Percentiles rank a stretch among this genome's conserved stretches.
Evolutionary conservation across 2,329 filamentous ascomycete genomes (phyloP).

Genomic region (Fusarium paranaense): DNA sequence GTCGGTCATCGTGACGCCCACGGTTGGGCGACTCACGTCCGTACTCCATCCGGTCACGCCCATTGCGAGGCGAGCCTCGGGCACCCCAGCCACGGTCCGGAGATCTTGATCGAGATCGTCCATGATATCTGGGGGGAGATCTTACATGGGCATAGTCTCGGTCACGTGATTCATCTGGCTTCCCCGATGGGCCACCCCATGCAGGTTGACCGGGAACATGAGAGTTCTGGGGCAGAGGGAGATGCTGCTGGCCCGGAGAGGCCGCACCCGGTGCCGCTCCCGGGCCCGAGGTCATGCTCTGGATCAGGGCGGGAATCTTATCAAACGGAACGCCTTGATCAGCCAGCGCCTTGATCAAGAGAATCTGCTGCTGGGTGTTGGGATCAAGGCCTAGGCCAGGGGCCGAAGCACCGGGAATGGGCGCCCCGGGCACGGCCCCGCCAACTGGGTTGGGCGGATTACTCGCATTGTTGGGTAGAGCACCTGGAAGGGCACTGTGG

Average conservation of each 20-base stretch:
- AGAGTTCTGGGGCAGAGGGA: slow-evolving; percentile 56
- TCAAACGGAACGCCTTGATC: slow-evolving; percentile 82
- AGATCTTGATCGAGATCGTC: slow-evolving; percentile 81
- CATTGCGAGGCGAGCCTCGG: slow-evolving; percentile 72
- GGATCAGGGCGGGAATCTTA: slow-evolving; percentile 74
- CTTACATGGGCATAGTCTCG: slow-evolving; percentile 67
- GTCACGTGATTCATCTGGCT: slow-evolving; percentile 65
- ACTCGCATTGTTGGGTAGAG: slow-evolving; percentile 43
- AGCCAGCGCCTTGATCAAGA: slow-evolving; percentile 79
- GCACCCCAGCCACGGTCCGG: slow-evolving; percentile 79
- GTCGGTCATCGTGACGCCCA: slow-evolving; percentile 68
- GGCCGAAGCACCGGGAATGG: slow-evolving; percentile 42
- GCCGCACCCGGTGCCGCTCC: slow-evolving; percentile 45
- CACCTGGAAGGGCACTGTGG: slow-evolving; percentile 50
- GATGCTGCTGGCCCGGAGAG: slow-evolving; percentile 42
- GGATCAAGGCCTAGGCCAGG: slow-evolving; percentile 57
- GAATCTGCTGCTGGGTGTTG: slow-evolving; percentile 76
- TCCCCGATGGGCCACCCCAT: slow-evolving; percentile 47
- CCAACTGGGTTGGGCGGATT: slow-evolving; percentile 45
- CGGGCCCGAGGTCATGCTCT: slow-evolving; percentile 59
- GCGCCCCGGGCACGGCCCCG: slow-evolving; percentile 50
- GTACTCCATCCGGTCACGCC: slow-evolving; percentile 77
- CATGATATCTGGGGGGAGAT: slow-evolving; percentile 70
- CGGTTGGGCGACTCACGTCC: slow-evolving; percentile 75
- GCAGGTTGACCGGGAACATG: slow-evolving; percentile 52